Percentiles rank a stretch among this genome's conserved stretches.
These are phyloP conservation scores for Allium fistulosum DNA, from an alignment of 106 monocot genomes.

Conservation along the genomic window DNA sequence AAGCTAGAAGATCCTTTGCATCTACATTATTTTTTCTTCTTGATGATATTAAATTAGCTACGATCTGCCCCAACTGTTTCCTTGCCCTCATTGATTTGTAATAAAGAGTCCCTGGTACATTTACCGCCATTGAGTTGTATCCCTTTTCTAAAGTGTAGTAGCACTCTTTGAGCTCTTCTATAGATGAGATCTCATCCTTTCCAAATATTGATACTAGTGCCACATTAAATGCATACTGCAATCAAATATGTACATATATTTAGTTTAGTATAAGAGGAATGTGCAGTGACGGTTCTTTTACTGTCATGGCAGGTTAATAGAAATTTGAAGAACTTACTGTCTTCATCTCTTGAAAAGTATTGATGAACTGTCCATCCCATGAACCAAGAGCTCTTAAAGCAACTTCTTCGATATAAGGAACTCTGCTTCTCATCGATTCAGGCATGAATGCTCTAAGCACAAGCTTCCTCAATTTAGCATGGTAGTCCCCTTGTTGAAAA, in stretches of 20 bases:
- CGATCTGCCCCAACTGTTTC: slow-evolving; percentile 32
- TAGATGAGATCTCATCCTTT: slow-evolving; percentile 39
- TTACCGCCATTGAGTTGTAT: slow-evolving; percentile 94
- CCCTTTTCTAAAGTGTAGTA: slow-evolving; percentile 86
- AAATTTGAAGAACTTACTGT: slow-evolving; percentile 27
- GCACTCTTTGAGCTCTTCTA: slow-evolving; percentile 73
- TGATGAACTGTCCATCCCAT: slow-evolving; percentile 61
- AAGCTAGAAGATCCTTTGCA: slow-evolving; percentile 53
- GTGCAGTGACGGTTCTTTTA: too few species aligned
- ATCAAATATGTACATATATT: background rate
- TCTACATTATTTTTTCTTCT: slow-evolving; percentile 23
- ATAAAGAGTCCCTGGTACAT: slow-evolving; percentile 85
- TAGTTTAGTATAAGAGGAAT: background rate
- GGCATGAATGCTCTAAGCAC: slow-evolving; percentile 69
- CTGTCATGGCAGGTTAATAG: too few species aligned
- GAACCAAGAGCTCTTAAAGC: slow-evolving; percentile 42
- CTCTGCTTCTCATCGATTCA: slow-evolving; percentile 33
- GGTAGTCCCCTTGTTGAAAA: slow-evolving; percentile 77
- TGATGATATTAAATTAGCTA: slow-evolving; percentile 37
- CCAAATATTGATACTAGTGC: slow-evolving; percentile 77
- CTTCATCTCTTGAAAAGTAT: slow-evolving; percentile 87
- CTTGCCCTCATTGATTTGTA: slow-evolving; percentile 82
- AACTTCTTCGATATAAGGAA: slow-evolving; percentile 37
- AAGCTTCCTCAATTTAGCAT: slow-evolving; percentile 42
- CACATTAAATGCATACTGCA: slow-evolving; percentile 83